Evolutionary conservation across 2,329 filamentous ascomycete species (phyloP).

Genomic region (Allantophomopsis lycopodina): DNA sequence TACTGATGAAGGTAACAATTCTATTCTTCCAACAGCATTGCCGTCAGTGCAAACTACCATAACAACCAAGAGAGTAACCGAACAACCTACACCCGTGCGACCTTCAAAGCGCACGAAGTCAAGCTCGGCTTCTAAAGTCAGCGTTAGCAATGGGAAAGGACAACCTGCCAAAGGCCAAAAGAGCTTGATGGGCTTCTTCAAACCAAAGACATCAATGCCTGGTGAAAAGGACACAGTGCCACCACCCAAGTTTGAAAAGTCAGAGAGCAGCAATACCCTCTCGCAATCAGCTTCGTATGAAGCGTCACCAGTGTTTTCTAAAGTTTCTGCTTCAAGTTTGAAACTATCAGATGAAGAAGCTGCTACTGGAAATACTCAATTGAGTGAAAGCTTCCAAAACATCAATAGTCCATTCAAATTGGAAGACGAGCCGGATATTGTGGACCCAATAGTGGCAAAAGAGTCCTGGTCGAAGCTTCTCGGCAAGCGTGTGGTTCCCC

Average conservation of each 20-base stretch:
- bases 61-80: constrained; percentile 1
- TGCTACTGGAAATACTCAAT: too few relatives aligned
- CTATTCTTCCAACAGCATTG: not conserved
- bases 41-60: not conserved
- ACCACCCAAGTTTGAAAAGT: too few relatives aligned
- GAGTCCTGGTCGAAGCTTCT: constrained; percentile 82
- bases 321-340: too few relatives aligned
- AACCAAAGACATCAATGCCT: constrained; percentile 32
- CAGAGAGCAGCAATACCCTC: too few relatives aligned
- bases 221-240: not conserved
- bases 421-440: constrained; percentile 21
- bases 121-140: constrained; percentile 7
- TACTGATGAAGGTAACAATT: not conserved
- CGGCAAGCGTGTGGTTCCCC: constrained; percentile 57
- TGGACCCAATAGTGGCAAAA: constrained; percentile 60
- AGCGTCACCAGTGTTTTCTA: too few relatives aligned
- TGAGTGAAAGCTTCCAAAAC: too few relatives aligned
- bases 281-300: too few relatives aligned
- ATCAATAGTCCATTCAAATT: constrained; percentile 2
- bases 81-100: constrained; percentile 6
- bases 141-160: constrained; percentile 22
- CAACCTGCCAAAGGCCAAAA: constrained; percentile 28
- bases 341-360: too few relatives aligned
- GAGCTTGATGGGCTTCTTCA: constrained; percentile 65
- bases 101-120: constrained; percentile 37